phyloP scores from a whole-genome alignment of 2,329 filamentous ascomycete species.

The Venturia pyrina region DNA sequence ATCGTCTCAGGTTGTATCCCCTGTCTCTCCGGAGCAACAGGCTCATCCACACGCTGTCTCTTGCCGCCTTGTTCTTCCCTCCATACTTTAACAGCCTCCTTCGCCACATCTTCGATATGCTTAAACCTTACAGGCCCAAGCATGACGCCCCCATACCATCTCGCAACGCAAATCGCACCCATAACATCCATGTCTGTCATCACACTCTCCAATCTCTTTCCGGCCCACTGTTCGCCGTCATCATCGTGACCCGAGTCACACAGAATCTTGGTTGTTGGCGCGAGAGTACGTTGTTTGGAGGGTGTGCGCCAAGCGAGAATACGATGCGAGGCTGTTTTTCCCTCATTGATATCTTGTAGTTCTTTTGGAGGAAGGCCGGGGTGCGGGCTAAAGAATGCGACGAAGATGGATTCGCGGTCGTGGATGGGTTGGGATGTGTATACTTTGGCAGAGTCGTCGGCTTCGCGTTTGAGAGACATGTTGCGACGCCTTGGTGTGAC shows the following conservation, averaged over 20 bases:
- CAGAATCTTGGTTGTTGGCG: slow-evolving; percentile 17
- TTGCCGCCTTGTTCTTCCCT: slow-evolving; percentile 24
- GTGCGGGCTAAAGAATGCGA: slow-evolving; percentile 39
- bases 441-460: neutral
- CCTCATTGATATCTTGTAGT: slow-evolving; percentile 35
- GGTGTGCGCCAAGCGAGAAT: slow-evolving; percentile 42
- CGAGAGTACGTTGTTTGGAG: slow-evolving; percentile 37
- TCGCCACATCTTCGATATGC: slow-evolving; percentile 41
- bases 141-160: slow-evolving; percentile 46
- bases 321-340: slow-evolving; percentile 38
- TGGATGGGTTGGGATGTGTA: slow-evolving; percentile 33
- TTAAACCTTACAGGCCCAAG: slow-evolving; percentile 43
- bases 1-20: slow-evolving; percentile 22
- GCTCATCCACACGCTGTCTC: slow-evolving; percentile 20
- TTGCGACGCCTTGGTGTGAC: neutral
- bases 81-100: slow-evolving; percentile 37
- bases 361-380: slow-evolving; percentile 20
- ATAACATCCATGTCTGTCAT: slow-evolving; percentile 34
- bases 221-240: slow-evolving; percentile 44
- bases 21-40: neutral
- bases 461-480: neutral
- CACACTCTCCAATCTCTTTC: slow-evolving; percentile 36
- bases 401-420: slow-evolving; percentile 43
- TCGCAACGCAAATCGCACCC: slow-evolving; percentile 41
- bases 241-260: slow-evolving; percentile 40